phyloP scores from a whole-genome alignment of 129 eudicot species.

The Chrysanthemum makinoi region DNA sequence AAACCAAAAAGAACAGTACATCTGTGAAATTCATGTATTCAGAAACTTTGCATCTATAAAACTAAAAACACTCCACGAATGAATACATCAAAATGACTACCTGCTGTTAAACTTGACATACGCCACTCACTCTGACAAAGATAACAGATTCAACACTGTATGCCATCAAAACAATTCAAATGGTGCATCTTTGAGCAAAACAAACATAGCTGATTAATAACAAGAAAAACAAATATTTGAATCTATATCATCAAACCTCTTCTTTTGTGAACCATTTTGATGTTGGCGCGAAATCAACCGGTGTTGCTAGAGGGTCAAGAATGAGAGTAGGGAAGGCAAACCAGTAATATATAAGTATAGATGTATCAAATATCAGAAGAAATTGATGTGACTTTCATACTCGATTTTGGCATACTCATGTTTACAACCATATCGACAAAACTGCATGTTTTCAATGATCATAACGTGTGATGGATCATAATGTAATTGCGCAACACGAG shows the following conservation, averaged over 20 bases:
- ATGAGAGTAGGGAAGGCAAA: constrained; percentile 88
- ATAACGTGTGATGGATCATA: too few species aligned
- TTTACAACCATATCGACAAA: too few species aligned
- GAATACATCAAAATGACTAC: constrained; percentile 29
- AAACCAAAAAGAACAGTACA: constrained; percentile 76
- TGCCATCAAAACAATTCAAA: background rate
- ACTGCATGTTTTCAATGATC: too few species aligned
- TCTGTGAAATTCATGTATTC: constrained; percentile 38
- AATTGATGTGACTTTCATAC: too few species aligned
- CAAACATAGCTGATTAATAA: background rate
- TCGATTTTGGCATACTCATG: too few species aligned
- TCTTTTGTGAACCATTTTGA: constrained; percentile 62
- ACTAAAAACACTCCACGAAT: background rate
- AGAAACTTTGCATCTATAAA: background rate
- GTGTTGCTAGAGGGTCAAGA: constrained; percentile 76
- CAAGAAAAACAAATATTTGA: background rate
- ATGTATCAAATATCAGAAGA: too few species aligned
- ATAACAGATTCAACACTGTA: constrained; percentile 73
- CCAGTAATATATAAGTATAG: too few species aligned
- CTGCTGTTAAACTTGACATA: constrained; percentile 57
- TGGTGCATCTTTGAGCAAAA: background rate
- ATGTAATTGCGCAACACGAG: too few species aligned
- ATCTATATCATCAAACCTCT: constrained; percentile 51
- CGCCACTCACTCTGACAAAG: constrained; percentile 96
- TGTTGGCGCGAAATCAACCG: constrained; percentile 70